Evolutionary conservation across 768 basidiomycete genomes (phyloP).

Genomic region (Xanthoconium purpureum): DNA sequence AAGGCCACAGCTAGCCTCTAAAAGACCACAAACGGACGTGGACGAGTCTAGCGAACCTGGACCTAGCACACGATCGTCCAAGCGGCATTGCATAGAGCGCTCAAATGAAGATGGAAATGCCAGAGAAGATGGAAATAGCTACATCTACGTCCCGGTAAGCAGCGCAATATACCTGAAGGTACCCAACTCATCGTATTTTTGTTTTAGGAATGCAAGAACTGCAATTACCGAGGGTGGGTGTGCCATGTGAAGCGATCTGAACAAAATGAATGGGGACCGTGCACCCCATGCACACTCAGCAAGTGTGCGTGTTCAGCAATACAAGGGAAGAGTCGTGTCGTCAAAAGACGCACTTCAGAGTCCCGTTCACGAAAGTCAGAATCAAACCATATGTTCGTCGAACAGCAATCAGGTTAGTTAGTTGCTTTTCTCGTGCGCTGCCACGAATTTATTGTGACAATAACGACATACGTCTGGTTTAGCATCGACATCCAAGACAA

Average conservation of each 20-base stretch:
- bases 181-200: background rate
- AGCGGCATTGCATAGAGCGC: background rate
- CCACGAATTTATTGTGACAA: background rate
- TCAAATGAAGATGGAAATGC: background rate
- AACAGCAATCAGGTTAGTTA: background rate
- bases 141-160: slow-evolving; percentile 4
- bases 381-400: background rate
- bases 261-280: background rate
- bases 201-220: background rate
- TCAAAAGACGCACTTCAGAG: background rate
- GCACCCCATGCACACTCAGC: background rate
- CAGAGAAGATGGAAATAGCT: background rate
- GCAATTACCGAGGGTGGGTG: background rate
- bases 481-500: background rate
- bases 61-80: background rate
- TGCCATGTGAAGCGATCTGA: background rate
- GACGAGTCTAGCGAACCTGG: background rate
- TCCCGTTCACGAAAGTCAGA: background rate
- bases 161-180: background rate
- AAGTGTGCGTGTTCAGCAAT: background rate
- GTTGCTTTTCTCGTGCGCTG: background rate
- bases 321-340: background rate
- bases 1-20: background rate
- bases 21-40: background rate
- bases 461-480: background rate